Evolutionary conservation across 768 basidiomycete species (phyloP).

Genomic region (Mycena kentingensis): DNA sequence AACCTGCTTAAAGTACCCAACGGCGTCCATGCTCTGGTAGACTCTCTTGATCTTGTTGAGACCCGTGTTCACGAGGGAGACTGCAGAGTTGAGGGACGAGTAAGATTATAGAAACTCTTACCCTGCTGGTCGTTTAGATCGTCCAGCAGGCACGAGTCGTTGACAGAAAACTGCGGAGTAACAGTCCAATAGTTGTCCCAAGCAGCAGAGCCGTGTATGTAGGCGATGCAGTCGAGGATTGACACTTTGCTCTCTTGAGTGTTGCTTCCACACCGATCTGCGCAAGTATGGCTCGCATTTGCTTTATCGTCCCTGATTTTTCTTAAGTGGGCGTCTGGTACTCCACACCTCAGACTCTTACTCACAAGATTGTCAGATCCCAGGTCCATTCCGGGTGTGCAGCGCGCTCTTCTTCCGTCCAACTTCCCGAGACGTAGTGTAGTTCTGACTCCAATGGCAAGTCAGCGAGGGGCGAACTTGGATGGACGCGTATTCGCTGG

Average conservation of each 20-base stretch:
- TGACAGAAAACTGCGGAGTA: background rate
- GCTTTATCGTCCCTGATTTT: no score
- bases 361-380: constrained; percentile 10
- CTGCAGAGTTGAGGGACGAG: constrained; percentile 3
- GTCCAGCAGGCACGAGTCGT: background rate
- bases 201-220: constrained; percentile 12
- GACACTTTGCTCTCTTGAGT: background rate
- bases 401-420: constrained; percentile 14
- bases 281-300: constrained; percentile 1
- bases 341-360: constrained; percentile 1
- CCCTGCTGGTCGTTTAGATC: constrained; percentile 6
- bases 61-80: constrained; percentile 1
- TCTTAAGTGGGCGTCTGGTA: background rate
- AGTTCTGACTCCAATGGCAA: no score
- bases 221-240: constrained; percentile 8
- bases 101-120: background rate
- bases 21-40: constrained; percentile 14
- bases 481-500: no score
- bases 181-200: constrained; percentile 17
- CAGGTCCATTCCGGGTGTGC: constrained; percentile 15
- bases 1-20: constrained; percentile 13
- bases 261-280: constrained; percentile 1
- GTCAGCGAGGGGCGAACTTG: no score
- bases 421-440: constrained; percentile 5
- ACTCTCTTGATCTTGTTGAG: constrained; percentile 6